Percentiles rank a stretch among this genome's conserved stretches.
Evolutionary conservation across 2,329 filamentous ascomycete genomes (phyloP).

Genomic region (Didymella pomorum): DNA sequence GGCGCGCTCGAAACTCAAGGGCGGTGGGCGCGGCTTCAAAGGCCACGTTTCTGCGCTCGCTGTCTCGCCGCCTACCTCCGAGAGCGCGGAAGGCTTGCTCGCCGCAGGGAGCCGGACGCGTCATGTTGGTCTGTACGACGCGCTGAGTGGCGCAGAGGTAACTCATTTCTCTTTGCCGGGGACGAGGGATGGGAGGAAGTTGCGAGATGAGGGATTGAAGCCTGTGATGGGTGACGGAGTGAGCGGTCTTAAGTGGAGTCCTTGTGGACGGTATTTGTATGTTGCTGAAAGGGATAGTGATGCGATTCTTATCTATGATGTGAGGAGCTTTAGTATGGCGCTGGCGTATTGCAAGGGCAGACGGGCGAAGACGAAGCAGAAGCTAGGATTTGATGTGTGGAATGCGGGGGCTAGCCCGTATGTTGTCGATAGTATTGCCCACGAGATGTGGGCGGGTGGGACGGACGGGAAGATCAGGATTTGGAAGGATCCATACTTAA

Average conservation of each 20-base stretch:
- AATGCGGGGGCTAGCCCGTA: conserved; percentile 39
- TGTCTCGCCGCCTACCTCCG: conserved; percentile 38
- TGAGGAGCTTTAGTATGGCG: conserved; percentile 61
- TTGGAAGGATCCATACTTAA: conserved; percentile 45
- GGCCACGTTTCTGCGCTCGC: conserved; percentile 63
- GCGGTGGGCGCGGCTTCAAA: conserved; percentile 61
- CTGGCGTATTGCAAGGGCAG: conserved; percentile 59
- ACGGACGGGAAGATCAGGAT: conserved; percentile 62
- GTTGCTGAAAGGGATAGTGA: conserved; percentile 66
- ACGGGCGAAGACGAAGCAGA: conserved; percentile 60
- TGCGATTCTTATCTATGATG: conserved; percentile 65
- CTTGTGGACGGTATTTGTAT: conserved; percentile 65
- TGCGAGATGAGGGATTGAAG: conserved; percentile 10
- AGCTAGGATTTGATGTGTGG: conserved; percentile 63
- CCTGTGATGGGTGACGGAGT: conserved; percentile 59
- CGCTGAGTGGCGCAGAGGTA: conserved; percentile 58
- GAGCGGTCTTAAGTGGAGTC: conserved; percentile 65
- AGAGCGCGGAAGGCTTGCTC: conserved; percentile 55
- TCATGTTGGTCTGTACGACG: conserved; percentile 64
- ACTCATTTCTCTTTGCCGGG: conserved; percentile 59
- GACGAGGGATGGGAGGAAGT: conserved; percentile 19
- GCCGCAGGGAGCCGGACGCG: conserved; percentile 66
- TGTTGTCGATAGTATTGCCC: conserved; percentile 33
- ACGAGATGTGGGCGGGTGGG: conserved; percentile 68
- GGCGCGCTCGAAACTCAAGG: conserved; percentile 54